Conservation (phyloP, 2,329 filamentous ascomycete species). For the Thielaviopsis populi region DNA sequence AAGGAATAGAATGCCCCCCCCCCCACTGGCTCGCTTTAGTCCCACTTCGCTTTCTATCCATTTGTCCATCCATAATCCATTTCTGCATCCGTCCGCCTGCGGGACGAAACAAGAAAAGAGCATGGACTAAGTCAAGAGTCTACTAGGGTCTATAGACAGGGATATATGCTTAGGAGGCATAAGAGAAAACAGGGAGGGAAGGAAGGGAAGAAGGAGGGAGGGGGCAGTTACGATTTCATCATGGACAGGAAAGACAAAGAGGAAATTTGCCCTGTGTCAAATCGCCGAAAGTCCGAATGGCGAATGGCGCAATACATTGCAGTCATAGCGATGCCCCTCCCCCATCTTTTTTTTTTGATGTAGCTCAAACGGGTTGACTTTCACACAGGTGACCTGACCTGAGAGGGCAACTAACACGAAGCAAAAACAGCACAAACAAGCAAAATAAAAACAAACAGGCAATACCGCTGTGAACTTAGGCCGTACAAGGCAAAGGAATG, state of each 20-base stretch:
- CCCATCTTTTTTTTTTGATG: background rate
- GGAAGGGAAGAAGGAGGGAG: background rate
- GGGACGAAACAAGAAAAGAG: slow-evolving; percentile 7
- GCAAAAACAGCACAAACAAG: background rate
- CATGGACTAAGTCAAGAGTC: background rate
- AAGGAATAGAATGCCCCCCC: no score
- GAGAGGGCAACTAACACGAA: slow-evolving; percentile 12
- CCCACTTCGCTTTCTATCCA: background rate
- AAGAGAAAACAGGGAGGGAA: background rate
- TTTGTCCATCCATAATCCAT: background rate
- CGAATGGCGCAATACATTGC: slow-evolving; percentile 4
- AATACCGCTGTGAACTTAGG: background rate
- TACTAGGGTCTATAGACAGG: background rate
- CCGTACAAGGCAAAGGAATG: background rate
- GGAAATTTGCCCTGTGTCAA: slow-evolving; percentile 12
- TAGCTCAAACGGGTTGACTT: background rate
- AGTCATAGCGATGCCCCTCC: background rate
- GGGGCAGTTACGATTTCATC: background rate
- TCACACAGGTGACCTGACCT: slow-evolving; percentile 9
- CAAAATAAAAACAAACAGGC: background rate
- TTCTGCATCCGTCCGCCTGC: background rate
- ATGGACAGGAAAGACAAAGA: background rate
- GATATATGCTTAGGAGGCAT: background rate
- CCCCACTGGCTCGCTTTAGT: background rate
- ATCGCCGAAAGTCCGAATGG: slow-evolving; percentile 8